Base-by-base conservation (phyloP, 371 early-diverging fungal species). In the Rhizomucor pusillus region DNA sequence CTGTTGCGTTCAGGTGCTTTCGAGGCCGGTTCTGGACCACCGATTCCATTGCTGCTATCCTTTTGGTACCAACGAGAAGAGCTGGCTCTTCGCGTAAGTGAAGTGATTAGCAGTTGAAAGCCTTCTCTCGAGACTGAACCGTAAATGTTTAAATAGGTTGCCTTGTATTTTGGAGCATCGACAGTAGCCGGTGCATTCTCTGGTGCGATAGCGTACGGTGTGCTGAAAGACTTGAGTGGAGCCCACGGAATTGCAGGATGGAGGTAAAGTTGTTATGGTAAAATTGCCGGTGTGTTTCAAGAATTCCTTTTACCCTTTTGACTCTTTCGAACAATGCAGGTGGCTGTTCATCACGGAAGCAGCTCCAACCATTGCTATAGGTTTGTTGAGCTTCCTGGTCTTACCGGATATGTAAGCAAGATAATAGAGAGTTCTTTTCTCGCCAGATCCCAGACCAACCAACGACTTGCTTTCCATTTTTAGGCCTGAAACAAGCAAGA, bases 291-390 rank as follows among this genome's bases (percentile, higher is more conserved):
- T 18, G 16, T 43, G n/a, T 7, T 23, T 37, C 14, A 9, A 37
- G 37, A 37, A 9, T 37, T 14, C 37, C 37, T 11, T 37, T 11
- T 14, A 11, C 37, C 11, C 37, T 14, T 11, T 37, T 37, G 1
- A 54, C 33, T 9, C 3, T 16, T 2, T 18, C 20, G 22, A 47
- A 11, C 0, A 9, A 11, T 14, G 19, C 12, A 67, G 65, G 48
- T 73, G 81, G 72, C 52, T 84, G 19, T 84, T 84, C 47, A 73
- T 84, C n/a, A 68, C 79, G n/a, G 84, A 82, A 56, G 81, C 81
- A 6, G 55, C 74, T 19, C 84, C 82, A 0, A 81, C 84, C 0
- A 77, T 84, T 37, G 52, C 68, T 5, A 57, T 79, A 11, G 82
- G 82, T 0, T 45, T 81, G 2, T 23, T 82, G 43, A 64, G 68